phyloP scores from a whole-genome alignment of 306 rosid species.

The Arachis hypogaea region DNA sequence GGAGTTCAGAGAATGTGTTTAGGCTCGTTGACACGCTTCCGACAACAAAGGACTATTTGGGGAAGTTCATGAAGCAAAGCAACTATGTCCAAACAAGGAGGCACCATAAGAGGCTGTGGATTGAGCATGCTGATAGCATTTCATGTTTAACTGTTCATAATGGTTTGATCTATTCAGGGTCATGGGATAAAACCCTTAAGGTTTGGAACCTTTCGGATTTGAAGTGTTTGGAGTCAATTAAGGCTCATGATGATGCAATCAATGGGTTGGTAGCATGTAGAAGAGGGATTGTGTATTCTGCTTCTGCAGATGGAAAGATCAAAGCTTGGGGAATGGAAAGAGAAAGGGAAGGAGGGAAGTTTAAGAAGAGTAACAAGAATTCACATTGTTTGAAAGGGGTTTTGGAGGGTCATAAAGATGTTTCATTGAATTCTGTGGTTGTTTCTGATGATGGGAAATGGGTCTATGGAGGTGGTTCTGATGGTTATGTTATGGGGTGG shows the following conservation, averaged over 20 bases:
- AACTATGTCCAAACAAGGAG: conserved; percentile 87
- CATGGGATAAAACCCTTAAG: conserved; percentile 92
- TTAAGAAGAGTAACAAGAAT: background rate
- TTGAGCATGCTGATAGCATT: conserved; percentile 84
- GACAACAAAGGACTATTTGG: conserved; percentile 78
- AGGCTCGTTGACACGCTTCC: conserved; percentile 75
- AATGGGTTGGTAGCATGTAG: conserved; percentile 69
- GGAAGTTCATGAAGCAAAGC: conserved; percentile 86
- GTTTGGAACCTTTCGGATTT: conserved; percentile 84
- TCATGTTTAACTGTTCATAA: conserved; percentile 73
- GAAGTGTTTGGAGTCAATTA: conserved; percentile 85
- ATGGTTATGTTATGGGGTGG: conserved; percentile 80
- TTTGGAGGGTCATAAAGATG: conserved; percentile 80
- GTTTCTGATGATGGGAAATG: conserved; percentile 85
- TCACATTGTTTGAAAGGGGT: conserved; percentile 64
- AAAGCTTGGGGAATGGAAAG: conserved; percentile 79
- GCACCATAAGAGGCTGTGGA: conserved; percentile 83
- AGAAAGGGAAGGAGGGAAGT: background rate
- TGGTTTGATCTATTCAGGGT: conserved; percentile 83
- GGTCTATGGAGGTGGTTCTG: conserved; percentile 80
- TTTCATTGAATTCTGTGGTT: conserved; percentile 65
- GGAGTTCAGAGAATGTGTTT: conserved; percentile 75
- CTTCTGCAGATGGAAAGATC: conserved; percentile 95
- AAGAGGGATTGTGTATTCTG: conserved; percentile 77
- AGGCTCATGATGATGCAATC: conserved; percentile 93